phyloP scores from a whole-genome alignment of 352 stramenopile genomes.

The Phytophthora ramorum region DNA sequence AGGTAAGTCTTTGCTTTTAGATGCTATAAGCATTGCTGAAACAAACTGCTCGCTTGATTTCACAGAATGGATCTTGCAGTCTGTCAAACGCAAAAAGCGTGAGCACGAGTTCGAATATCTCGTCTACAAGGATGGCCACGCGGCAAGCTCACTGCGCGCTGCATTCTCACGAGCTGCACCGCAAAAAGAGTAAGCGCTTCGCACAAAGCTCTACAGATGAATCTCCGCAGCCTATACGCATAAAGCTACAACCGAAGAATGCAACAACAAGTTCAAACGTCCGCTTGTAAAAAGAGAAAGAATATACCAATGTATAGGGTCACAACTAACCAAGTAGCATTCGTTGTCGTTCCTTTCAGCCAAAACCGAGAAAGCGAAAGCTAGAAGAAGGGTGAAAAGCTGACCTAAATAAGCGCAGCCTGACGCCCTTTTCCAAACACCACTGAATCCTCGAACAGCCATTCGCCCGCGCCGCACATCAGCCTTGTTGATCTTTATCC shows the following conservation, averaged over 20 bases:
- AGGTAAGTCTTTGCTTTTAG: slow-evolving; percentile 33
- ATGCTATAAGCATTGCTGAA: not conserved
- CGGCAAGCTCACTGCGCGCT: slow-evolving; percentile 21
- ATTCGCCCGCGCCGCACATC: slow-evolving; percentile 28
- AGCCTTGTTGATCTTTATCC: slow-evolving; percentile 35
- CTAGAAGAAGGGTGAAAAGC: slow-evolving; percentile 14
- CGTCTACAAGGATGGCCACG: slow-evolving; percentile 65
- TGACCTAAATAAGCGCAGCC: slow-evolving; percentile 14
- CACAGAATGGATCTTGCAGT: slow-evolving; percentile 86
- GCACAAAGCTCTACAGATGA: too few relatives aligned
- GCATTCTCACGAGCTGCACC: slow-evolving; percentile 25
- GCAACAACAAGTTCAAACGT: slow-evolving; percentile 20
- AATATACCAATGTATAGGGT: slow-evolving; percentile 56
- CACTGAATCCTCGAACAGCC: slow-evolving; percentile 36
- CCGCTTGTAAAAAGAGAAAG: slow-evolving; percentile 37
- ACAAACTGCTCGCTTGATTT: not conserved
- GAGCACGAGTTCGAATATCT: slow-evolving; percentile 74
- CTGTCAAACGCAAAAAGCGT: slow-evolving; percentile 67
- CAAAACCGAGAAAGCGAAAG: slow-evolving; percentile 34
- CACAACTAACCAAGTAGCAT: slow-evolving; percentile 55
- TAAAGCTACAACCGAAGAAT: not conserved
- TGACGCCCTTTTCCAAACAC: slow-evolving; percentile 19
- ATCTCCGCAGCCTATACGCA: not conserved
- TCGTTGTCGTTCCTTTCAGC: slow-evolving; percentile 46
- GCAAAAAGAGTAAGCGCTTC: slow-evolving; percentile 5